Conservation (phyloP, 2,329 filamentous ascomycete genomes). For the Aspergillus unguis region DNA sequence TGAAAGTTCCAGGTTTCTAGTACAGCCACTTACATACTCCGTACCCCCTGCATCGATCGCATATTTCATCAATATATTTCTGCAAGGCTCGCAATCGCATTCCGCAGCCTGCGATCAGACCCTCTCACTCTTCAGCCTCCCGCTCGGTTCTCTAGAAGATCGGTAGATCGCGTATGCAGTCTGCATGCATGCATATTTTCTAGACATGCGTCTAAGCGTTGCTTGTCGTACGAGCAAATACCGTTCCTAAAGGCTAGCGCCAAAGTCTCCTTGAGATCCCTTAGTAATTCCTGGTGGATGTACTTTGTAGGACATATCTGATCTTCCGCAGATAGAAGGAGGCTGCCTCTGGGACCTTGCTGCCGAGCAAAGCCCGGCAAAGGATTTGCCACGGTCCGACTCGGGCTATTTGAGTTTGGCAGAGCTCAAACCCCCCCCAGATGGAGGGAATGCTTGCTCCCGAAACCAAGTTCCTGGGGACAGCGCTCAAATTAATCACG, state of each 20-base stretch:
- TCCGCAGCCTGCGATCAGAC: slow-evolving; percentile 13
- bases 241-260: neutral
- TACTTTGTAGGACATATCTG: neutral
- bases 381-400: neutral
- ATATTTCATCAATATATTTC: slow-evolving; percentile 10
- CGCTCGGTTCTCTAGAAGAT: slow-evolving; percentile 12
- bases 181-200: slow-evolving; percentile 8
- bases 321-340: neutral
- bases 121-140: slow-evolving; percentile 10
- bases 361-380: neutral
- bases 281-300: too few species aligned
- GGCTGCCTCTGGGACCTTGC: neutral
- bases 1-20: neutral
- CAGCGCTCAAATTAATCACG: neutral
- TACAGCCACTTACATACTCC: slow-evolving; percentile 2
- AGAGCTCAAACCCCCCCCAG: neutral
- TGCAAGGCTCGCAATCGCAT: slow-evolving; percentile 12
- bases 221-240: neutral
- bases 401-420: neutral
- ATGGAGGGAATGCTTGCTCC: neutral
- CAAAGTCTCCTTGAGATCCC: neutral
- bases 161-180: slow-evolving; percentile 12
- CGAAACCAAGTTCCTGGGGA: neutral
- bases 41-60: slow-evolving; percentile 4
- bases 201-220: slow-evolving; percentile 5